Conservation (phyloP, 2,329 filamentous ascomycete genomes). For the Ophiostoma australiae region DNA sequence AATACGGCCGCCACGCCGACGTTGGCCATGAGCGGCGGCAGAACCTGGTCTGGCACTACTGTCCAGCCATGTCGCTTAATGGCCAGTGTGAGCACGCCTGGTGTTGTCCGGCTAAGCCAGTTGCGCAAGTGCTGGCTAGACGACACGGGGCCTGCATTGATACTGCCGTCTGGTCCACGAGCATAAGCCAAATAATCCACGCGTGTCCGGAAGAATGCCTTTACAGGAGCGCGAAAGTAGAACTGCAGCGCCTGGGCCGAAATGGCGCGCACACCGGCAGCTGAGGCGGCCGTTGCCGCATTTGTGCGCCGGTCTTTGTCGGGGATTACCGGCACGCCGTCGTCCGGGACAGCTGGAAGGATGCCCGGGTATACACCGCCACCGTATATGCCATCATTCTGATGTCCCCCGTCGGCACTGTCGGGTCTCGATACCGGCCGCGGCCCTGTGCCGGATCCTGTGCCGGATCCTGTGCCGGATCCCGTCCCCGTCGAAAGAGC, state of each 20-base stretch:
- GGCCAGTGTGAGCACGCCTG: slow-evolving; percentile 63
- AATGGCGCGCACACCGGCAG: slow-evolving; percentile 76
- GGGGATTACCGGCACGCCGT: slow-evolving; percentile 31
- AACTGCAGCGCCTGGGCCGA: slow-evolving; percentile 81
- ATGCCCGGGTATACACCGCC: slow-evolving; percentile 34
- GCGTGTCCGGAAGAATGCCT: slow-evolving; percentile 84
- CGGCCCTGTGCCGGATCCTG: background rate
- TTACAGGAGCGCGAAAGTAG: slow-evolving; percentile 86
- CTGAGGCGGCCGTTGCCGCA: slow-evolving; percentile 68
- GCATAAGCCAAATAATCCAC: slow-evolving; percentile 73
- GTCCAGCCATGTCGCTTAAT: slow-evolving; percentile 66
- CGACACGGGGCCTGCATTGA: slow-evolving; percentile 24
- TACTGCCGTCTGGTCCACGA: slow-evolving; percentile 37
- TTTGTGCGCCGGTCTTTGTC: slow-evolving; percentile 49
- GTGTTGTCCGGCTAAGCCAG: slow-evolving; percentile 60
- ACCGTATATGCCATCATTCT: slow-evolving; percentile 16
- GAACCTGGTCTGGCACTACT: slow-evolving; percentile 69
- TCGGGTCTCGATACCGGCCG: background rate
- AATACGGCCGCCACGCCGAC: slow-evolving; percentile 67
- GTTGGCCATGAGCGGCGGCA: slow-evolving; percentile 70
- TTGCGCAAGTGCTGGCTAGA: slow-evolving; percentile 42
- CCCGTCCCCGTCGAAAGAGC: slow-evolving; percentile 20
- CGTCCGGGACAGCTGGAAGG: slow-evolving; percentile 44
- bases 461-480: background rate
- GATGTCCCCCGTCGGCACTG: background rate